Evolutionary conservation across 2,329 filamentous ascomycete species (phyloP).

Genomic region (Neophaeococcomyces mojaviensis): DNA sequence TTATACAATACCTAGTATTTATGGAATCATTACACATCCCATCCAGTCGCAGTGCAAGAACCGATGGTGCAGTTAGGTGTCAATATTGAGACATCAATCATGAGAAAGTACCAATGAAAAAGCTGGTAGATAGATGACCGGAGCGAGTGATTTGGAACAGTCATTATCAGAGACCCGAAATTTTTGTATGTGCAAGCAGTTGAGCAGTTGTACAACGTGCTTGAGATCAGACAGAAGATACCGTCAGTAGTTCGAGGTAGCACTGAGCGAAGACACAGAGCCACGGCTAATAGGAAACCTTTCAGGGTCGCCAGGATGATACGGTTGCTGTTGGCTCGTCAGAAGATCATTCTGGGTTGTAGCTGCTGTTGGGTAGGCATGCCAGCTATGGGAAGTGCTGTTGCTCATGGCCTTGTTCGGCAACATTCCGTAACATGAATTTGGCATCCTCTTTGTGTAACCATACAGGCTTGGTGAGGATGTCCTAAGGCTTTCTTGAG

Average conservation of each 20-base stretch:
- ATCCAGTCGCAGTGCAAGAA: too few relatives aligned
- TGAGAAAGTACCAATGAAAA: neutral
- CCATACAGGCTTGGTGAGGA: constrained; percentile 3
- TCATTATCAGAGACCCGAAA: too few relatives aligned
- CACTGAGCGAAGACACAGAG: neutral
- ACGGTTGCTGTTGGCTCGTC: neutral
- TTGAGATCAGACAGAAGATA: too few relatives aligned
- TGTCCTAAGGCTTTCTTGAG: neutral
- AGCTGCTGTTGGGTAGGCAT: neutral
- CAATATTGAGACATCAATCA: neutral
- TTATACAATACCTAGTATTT: too few relatives aligned
- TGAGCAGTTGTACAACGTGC: too few relatives aligned
- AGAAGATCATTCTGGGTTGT: neutral
- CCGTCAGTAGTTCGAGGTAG: neutral
- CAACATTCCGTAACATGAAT: neutral
- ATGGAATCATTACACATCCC: too few relatives aligned
- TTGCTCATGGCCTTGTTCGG: neutral
- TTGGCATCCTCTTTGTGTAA: neutral
- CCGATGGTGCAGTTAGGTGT: too few relatives aligned
- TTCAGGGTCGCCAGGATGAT: neutral
- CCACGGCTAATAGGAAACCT: neutral
- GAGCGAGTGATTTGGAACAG: neutral
- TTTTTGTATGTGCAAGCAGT: too few relatives aligned
- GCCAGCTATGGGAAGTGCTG: neutral
- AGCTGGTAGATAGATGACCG: neutral